Conservation (phyloP, 305 asterid genomes). For the Euphrasia arctica region DNA sequence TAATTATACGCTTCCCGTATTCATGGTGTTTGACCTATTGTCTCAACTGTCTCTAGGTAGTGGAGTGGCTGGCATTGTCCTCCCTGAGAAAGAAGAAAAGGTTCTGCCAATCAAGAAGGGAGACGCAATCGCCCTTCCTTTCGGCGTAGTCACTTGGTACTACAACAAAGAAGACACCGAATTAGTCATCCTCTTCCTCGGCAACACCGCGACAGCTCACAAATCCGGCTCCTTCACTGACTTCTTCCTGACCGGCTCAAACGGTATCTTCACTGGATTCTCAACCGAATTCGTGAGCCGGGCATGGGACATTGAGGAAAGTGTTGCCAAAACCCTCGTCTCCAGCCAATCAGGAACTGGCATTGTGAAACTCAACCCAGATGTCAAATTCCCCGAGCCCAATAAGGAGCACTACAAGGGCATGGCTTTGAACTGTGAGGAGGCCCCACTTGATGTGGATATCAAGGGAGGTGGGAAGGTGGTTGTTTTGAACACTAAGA, state of each 20-base stretch:
- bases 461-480: constrained; percentile 77
- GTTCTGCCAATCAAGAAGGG: constrained; percentile 79
- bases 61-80: constrained; percentile 53
- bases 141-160: constrained; percentile 90
- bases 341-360: constrained; percentile 37
- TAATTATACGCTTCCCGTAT: background rate
- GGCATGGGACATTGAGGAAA: constrained; percentile 79
- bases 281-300: constrained; percentile 70
- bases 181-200: constrained; percentile 53
- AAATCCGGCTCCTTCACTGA: constrained; percentile 54
- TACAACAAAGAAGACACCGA: constrained; percentile 54
- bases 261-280: constrained; percentile 70
- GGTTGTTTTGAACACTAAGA: constrained; percentile 75
- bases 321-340: constrained; percentile 33
- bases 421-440: constrained; percentile 55
- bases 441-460: constrained; percentile 70
- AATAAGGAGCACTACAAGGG: constrained; percentile 47
- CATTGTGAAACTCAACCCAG: constrained; percentile 42
- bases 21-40: background rate
- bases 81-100: constrained; percentile 55
- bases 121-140: constrained; percentile 81
- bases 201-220: constrained; percentile 50
- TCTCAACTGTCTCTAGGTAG: constrained; percentile 27
- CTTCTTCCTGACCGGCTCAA: constrained; percentile 52
- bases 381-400: constrained; percentile 48